A percentile compares a stretch with the other conserved stretches of the same genome.
Evolutionary conservation across 1,284 basidiomycete genomes (phyloP).

Genomic region (Ustilago shanxiensis): DNA sequence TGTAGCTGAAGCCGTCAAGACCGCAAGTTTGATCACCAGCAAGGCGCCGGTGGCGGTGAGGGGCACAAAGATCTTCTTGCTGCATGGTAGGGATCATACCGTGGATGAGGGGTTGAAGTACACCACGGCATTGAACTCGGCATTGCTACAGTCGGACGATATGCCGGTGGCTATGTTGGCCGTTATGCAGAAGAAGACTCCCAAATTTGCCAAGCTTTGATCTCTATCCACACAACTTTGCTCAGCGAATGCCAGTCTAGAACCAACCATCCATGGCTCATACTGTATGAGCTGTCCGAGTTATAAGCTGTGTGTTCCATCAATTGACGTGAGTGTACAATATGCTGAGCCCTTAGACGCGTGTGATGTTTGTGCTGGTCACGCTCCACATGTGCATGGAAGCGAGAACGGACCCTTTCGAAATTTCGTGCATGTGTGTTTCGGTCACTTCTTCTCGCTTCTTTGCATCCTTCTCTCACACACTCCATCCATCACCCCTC

Average conservation of each 20-base stretch:
- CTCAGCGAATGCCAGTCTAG: too few species aligned
- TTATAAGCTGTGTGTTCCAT: too few species aligned
- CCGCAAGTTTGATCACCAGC: slow-evolving; percentile 78
- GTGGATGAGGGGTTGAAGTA: slow-evolving; percentile 84
- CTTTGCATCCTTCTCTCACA: background rate
- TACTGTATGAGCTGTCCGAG: background rate
- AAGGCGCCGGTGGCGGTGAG: slow-evolving; percentile 86
- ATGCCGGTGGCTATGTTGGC: slow-evolving; percentile 71
- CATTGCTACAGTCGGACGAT: slow-evolving; percentile 79
- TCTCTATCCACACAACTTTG: background rate
- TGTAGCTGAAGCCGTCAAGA: slow-evolving; percentile 76
- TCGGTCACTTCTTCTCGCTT: slow-evolving; percentile 2
- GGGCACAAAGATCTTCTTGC: slow-evolving; percentile 82
- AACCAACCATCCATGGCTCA: too few species aligned
- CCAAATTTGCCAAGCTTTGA: slow-evolving; percentile 66
- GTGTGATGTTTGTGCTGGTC: background rate
- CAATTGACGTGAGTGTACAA: too few species aligned
- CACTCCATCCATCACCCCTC: slow-evolving; percentile 1
- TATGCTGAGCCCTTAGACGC: background rate
- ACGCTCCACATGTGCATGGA: background rate
- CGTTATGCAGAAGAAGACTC: slow-evolving; percentile 71
- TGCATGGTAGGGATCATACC: slow-evolving; percentile 81
- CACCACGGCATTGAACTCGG: slow-evolving; percentile 82
- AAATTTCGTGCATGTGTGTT: slow-evolving; percentile 1
- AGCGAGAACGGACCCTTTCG: slow-evolving; percentile 5